Base-by-base conservation (phyloP, 2,329 filamentous ascomycete genomes). In the Aureobasidium vineae region DNA sequence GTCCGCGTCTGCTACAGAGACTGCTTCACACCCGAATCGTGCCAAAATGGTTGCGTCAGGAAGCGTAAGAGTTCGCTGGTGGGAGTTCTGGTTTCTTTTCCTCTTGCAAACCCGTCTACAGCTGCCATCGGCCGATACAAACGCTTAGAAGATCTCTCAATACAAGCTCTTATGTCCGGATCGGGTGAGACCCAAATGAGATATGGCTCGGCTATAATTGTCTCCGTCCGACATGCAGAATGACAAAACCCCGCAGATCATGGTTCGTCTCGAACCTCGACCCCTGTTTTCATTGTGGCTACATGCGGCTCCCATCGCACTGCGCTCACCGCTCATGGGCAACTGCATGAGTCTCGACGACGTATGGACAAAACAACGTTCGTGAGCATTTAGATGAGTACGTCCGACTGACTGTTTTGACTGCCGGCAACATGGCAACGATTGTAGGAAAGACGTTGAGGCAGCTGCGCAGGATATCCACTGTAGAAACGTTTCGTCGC, bases 241-340 rank as follows among this genome's bases (percentile, higher is more conserved):
- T 65, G 61, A 65, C 49, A 56, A 56, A 65, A 2, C 49, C 50
- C 50, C 31, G 61, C 61, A 65, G 61, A 65, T 65, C 61, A 56
- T 40, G 40, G 61, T 65, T 65, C 61, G 61, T 56, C 49, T 65
- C 19, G 38, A 45, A 16, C 28, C 47, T 64, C 36, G 45, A 63
- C 59, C 59, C 47, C 36, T 64, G 60, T 54, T n/a, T 43, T 26
- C 31, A 13, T 13, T 47, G 40, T 50, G 50, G 28, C 28, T 47
- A 28, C 40, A 47, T 65, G 61, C 61, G 50, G 50, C 40, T 47
- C 61, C 16, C 50, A 31, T 65, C 40, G 33, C 50, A 38, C 49
- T 38, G 50, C 28, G 50, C 61, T 65, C 61, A 65, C 61, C 61
- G 61, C 49, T 54, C 50, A 49, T 43, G 60, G 60, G 33, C 23